Base-by-base conservation (phyloP, 139 green algal genomes). In the Eudorina sp. region DNA sequence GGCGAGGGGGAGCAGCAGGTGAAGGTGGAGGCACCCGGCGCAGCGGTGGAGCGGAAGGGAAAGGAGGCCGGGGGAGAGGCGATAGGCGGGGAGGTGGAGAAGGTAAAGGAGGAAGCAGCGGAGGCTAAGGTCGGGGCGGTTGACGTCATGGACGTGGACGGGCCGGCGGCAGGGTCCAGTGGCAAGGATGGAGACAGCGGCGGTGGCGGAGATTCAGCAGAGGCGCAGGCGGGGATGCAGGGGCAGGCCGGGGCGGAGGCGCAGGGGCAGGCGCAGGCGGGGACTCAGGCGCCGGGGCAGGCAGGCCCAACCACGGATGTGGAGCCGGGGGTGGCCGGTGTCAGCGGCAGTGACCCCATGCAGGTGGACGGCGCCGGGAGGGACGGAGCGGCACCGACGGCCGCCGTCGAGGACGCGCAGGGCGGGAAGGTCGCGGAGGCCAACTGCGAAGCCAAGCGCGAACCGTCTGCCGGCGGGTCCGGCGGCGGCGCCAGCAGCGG, bases 131-230 rank as follows among this genome's bases (percentile, higher is more conserved):
- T n/a, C 14, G 55, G 31, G n/a, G 53, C 0, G 29, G 43, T 1
- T 66, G 38, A 87, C n/a, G 81, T 43, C n/a, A 72, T 86, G 62
- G 58, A 86, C 4, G 60, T 76, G 16, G 55, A 86, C 38, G 43
- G 38, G 7, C n/a, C 40, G 31, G 43, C 7, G 27, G 43, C 45
- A 2, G 48, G 8, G 9, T 27, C 8, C 8, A 8, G 43, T 8
- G 19, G 34, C 0, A 53, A 1, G 41, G 43, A n/a, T 36, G 11
- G 4, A 60, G 72, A 27, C 23, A 40, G 70, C 41, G 70, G 70
- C 70, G 70, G 14, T 19, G 21, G 70, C 40, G 38, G 23, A 4
- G 58, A 34, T 18, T 29, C n/a, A n/a, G n/a, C n/a, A n/a, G n/a
- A n/a, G n/a, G n/a, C n/a, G n/a, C 48, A 55, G 55, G 46, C 31